Base-by-base conservation (phyloP, 2,329 filamentous ascomycete species). In the Fusarium sarcochroum region DNA sequence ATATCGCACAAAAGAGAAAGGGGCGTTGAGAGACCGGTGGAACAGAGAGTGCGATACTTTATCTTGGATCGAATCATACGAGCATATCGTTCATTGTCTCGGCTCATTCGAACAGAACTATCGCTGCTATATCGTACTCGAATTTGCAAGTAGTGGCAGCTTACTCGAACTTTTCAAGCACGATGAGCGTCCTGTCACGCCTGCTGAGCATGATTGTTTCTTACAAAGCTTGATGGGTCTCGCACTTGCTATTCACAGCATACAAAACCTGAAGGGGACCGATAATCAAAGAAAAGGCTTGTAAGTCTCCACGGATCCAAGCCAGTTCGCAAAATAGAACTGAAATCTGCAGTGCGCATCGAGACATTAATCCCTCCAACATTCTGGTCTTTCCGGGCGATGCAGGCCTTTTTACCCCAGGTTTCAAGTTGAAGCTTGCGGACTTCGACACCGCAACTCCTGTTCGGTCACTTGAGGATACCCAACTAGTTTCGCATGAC, bases 361-460 rank as follows among this genome's bases (percentile, higher is more conserved):
- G 68, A 5, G 68, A 70, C 2, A 68, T 70, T 9, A 70, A 65
- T 2, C 66, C 66, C 3, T 38, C 25, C 7, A 70, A 70, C 2
- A 65, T 70, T 2, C 17, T 70, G 1, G 51, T 70, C 2, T 70
- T 65, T 2, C 20, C 42, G 0, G 58, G 44, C 6, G 15, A 14
- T 3, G 2, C 40, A 4, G 58, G 25, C 14, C 6, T 18, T 0
- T 58, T 56, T 3, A 52, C 66, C 0, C 3, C 14, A 2, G 46
- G 30, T 2, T 60, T 70, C 17, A 46, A 7, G 2, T 38, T 65
- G 25, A 70, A 68, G 17, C 48, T 70, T 23, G 49, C 63, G 4
- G 58, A 70, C n/a, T 70, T 67, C 21, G 67, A 68, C 5, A 58
- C 58, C 14, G 56, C 63, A 1, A 64, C 38, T 3, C 6, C 40